Evolutionary conservation across 2,329 filamentous ascomycete species (phyloP), one percentile per base, ranked within the genome.

Genomic region (Emydomyces testavorans): DNA sequence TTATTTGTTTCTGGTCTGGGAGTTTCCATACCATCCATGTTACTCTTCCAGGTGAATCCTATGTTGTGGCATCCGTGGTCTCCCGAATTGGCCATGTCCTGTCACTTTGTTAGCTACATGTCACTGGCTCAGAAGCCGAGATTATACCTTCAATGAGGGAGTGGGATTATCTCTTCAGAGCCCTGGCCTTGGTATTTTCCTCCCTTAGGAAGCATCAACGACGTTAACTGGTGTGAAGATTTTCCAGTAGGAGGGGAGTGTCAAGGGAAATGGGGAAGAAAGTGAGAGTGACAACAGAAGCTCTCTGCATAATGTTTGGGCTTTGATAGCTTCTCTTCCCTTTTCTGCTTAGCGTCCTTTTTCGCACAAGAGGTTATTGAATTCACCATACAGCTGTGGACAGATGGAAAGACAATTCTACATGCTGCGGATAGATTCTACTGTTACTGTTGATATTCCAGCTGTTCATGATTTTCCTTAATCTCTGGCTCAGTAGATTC

Each of bases 321-420:
- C 36, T 21, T 26, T 18, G 13, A 39, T 39, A 34, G 35, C 26
- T 40, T 36, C 36, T 16, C 36, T 47, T 47, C 36, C 36, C 28
- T 47, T 47, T 47, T 47, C 24, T 31, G 36, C 26, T 47, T 46
- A 46, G 44, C 44, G 44, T 40, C 43, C 36, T 34, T 40, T 39
- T 47, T 40, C n/a, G 36, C 28, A 11, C 11, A 26, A 34, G 28
- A 23, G 24, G 24, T 16, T 8, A n/a, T 40, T 34, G 15, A 15
- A 47, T 47, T 47, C 45, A 47, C 36, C 34, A 3, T 47, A 28
- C 10, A 32, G 16, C 16, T 26, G 16, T 11, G 2, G 35, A 26
- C 36, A 40, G 24, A 34, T 4, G 28, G 24, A 13, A 11, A 34
- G 6, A 29, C 40, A n/a, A 32, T 23, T 43, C n/a, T 32, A 32